Percentiles rank a stretch among this genome's conserved stretches.
These are phyloP conservation scores for Garcileccinum viscosum DNA, from an alignment of 1,284 basidiomycete species.

Conservation along the genomic window DNA sequence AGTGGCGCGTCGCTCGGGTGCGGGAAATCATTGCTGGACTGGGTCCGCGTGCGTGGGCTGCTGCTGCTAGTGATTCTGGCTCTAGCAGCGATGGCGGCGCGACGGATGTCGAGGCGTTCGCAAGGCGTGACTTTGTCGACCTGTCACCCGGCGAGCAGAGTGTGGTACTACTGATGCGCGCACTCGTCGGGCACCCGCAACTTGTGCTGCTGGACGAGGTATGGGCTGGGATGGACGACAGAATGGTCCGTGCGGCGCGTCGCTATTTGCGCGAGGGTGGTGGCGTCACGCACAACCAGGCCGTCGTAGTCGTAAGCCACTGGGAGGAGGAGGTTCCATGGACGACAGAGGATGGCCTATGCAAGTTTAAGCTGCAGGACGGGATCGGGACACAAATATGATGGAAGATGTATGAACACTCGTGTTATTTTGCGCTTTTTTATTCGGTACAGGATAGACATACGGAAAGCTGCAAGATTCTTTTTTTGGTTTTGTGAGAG, in stretches of 20 bases:
- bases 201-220: conserved; percentile 89
- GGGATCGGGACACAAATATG: conserved; percentile 40
- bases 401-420: neutral
- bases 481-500: neutral
- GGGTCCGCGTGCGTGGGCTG: conserved; percentile 59
- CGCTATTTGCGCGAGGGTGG: conserved; percentile 67
- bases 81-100: neutral
- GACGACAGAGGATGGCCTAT: conserved; percentile 57
- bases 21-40: conserved; percentile 69
- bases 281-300: conserved; percentile 60
- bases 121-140: conserved; percentile 58
- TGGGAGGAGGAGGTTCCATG: conserved; percentile 90
- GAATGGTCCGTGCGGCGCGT: conserved; percentile 70
- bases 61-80: neutral
- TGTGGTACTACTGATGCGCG: conserved; percentile 82
- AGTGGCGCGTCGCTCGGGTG: conserved; percentile 54
- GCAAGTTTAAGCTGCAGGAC: conserved; percentile 44
- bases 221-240: conserved; percentile 88
- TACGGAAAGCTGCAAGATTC: conserved; percentile 7
- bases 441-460: neutral
- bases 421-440: neutral
- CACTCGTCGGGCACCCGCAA: conserved; percentile 73
- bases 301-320: conserved; percentile 85
- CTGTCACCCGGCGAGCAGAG: conserved; percentile 78
- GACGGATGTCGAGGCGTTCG: conserved; percentile 46